Base-by-base conservation (phyloP, 139 green algal species). In the Chlorella sp. region DNA sequence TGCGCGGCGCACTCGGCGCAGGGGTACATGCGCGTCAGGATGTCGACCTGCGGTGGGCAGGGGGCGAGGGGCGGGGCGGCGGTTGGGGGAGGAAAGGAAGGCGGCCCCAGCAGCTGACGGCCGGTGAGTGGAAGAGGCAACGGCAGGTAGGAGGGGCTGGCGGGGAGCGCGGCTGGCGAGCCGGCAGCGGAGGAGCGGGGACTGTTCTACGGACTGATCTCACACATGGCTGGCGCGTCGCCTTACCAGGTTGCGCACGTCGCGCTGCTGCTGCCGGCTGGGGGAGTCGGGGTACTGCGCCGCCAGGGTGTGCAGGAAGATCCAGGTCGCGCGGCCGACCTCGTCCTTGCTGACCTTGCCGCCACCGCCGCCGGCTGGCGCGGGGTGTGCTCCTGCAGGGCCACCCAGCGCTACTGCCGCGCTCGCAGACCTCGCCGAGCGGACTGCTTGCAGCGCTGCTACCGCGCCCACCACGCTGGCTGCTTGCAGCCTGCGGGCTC, bases 231-330 rank as follows among this genome's bases (percentile, higher is more conserved):
- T 8, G 31, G 15, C 31, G 8, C 15, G n/a, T 19, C 0, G 12
- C 3, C 77, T 43, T 48, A 94, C 87, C 71, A 94, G 69, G 5
- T 87, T 79, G 19, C 71, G 79, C 0, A 79, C 86, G 73, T 95
- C 90, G 35, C 80, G 80, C 77, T 91, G 86, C 82, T 98, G 95
- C 79, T 90, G 83, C 3, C 86, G 86, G 2, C 83, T 94, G 17
- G 95, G 95, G 0, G 83, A 69, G 17, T 97, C 88, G 4, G 95
- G 95, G 65, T 91, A 97, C 83, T 96, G 91, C 5, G 95, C 95
- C 35, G 95, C 95, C 19, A 98, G 79, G 45, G 89, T 95, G 82
- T 98, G 95, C 79, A 98, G 88, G 31, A 98, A 82, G 23, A 84
- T 92, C 95, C 95, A 98, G 2, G 95, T 98, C 19, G 90, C 84